Percentiles rank a stretch among this genome's conserved stretches.
phyloP scores from a whole-genome alignment of 208 protist genomes.

The Leishmania guyanensis region DNA sequence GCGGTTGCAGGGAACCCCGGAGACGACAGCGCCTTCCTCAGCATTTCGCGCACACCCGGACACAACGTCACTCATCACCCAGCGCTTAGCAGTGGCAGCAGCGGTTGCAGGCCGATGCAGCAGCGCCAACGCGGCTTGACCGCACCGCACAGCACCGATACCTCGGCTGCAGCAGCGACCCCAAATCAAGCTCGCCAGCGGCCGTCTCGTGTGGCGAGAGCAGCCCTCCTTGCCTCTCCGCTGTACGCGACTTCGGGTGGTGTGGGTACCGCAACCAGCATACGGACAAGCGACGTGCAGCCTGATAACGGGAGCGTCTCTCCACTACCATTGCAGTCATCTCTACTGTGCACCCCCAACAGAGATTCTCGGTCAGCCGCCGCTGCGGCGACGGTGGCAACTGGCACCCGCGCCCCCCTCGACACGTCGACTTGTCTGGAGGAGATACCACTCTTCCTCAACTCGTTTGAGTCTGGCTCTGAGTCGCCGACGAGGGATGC shows the following conservation, averaged over 20 bases:
- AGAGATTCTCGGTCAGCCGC: constrained; percentile 18
- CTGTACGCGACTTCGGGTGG: constrained; percentile 5
- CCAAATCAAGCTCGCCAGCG: constrained; percentile 6
- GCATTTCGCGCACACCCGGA: constrained; percentile 17
- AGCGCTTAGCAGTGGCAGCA: not conserved
- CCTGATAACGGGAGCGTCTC: not conserved
- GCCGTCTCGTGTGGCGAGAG: not conserved
- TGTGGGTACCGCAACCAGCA: not conserved
- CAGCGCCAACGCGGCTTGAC: constrained; percentile 11
- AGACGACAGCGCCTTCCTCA: constrained; percentile 6
- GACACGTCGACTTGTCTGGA: constrained; percentile 29
- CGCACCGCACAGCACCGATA: not conserved
- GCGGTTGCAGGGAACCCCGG: not conserved
- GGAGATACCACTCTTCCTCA: constrained; percentile 30
- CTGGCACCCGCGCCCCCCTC: constrained; percentile 1
- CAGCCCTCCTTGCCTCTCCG: constrained; percentile 4
- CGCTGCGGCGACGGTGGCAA: constrained; percentile 13
- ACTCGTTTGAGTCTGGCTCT: constrained; percentile 31
- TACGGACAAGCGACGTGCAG: not conserved
- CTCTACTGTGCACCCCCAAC: constrained; percentile 28
- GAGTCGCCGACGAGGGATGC: constrained; percentile 20
- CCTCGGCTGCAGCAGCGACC: not conserved
- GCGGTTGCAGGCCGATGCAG: constrained; percentile 9
- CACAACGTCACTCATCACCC: constrained; percentile 11
- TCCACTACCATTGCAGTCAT: constrained; percentile 2